Evolutionary conservation across 2,329 filamentous ascomycete genomes (phyloP), one percentile per base, ranked within the genome.

Genomic region (Monosporascus sp.): DNA sequence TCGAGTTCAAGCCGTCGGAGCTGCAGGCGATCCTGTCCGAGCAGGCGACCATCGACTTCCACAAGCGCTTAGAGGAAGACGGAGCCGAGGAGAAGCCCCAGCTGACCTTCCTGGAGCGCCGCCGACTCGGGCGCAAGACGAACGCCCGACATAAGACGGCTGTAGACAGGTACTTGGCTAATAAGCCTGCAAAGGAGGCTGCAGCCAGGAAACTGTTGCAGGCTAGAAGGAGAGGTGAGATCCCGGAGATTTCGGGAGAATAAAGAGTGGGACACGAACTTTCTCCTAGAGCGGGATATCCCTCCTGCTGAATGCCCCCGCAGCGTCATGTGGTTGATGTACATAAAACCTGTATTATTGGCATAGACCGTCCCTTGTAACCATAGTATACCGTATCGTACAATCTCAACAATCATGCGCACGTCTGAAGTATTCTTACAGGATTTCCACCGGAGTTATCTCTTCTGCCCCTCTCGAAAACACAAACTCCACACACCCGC

Each of bases 11-110:
- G 1, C 55, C 59, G 50, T 38, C 47, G 24, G 52, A 41, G 25
- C 47, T 41, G 49, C 55, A 38, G 8, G 49, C 48, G 18, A 60
- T 68, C 53, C 57, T 76, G n/a, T 60, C 63, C 47, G 59, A 68
- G 44, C 65, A 51, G 9, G 56, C 61, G 31, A 55, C 49, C 39
- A 58, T 56, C 43, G 7, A 49, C 39, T 60, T 58, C 14, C 47
- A 52, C 25, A 52, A 48, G 22, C 54, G 49, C 22, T 51, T 57
- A 49, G 20, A 35, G 17, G 41, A n/a, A n/a, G 6, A 18, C 20
- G 20, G 11, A 2, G 20, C 17, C 3, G 22, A 6, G n/a, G 14
- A 20, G n/a, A 44, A 15, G 7, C n/a, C 20, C 20, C n/a, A 44
- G 41, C 17, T 44, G 14, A 44, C n/a, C 41, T 44, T 20, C 20